Percentiles rank a stretch among this genome's conserved stretches.
Evolutionary conservation across 2,329 filamentous ascomycete species (phyloP).

Genomic region (Ceratocystis ficicola): DNA sequence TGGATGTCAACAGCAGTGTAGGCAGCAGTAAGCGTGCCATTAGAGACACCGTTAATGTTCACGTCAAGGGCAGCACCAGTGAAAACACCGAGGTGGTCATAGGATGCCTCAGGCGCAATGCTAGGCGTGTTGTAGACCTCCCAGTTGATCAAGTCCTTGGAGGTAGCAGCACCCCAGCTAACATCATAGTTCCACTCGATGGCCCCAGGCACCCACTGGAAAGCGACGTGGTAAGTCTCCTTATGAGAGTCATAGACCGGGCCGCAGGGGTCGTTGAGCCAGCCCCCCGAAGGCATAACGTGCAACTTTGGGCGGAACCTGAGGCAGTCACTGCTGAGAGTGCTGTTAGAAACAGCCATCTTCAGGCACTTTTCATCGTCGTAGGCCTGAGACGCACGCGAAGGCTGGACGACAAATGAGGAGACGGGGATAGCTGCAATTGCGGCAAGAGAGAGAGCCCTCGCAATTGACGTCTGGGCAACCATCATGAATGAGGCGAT

Average conservation of each 20-base stretch:
- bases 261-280: slow-evolving; percentile 36
- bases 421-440: slow-evolving; percentile 4
- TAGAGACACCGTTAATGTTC: slow-evolving; percentile 31
- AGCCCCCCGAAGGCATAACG: slow-evolving; percentile 31
- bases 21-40: slow-evolving; percentile 32
- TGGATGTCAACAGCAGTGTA: slow-evolving; percentile 36
- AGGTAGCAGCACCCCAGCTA: slow-evolving; percentile 31
- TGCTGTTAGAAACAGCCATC: slow-evolving; percentile 17
- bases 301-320: slow-evolving; percentile 30
- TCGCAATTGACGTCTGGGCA: slow-evolving; percentile 10
- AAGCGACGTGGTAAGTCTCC: slow-evolving; percentile 35
- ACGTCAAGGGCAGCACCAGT: slow-evolving; percentile 35
- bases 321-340: slow-evolving; percentile 18
- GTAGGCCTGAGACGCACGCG: neutral
- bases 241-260: slow-evolving; percentile 36
- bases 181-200: slow-evolving; percentile 25
- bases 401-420: slow-evolving; percentile 1
- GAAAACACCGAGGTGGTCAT: slow-evolving; percentile 36
- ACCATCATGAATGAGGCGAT: slow-evolving; percentile 14
- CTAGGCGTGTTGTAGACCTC: slow-evolving; percentile 22
- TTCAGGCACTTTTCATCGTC: slow-evolving; percentile 13
- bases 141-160: slow-evolving; percentile 32
- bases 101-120: slow-evolving; percentile 26
- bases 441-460: slow-evolving; percentile 14
- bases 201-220: slow-evolving; percentile 27